Conservation (phyloP, 352 stramenopile species). For the Thalassiosira mediterranea region DNA sequence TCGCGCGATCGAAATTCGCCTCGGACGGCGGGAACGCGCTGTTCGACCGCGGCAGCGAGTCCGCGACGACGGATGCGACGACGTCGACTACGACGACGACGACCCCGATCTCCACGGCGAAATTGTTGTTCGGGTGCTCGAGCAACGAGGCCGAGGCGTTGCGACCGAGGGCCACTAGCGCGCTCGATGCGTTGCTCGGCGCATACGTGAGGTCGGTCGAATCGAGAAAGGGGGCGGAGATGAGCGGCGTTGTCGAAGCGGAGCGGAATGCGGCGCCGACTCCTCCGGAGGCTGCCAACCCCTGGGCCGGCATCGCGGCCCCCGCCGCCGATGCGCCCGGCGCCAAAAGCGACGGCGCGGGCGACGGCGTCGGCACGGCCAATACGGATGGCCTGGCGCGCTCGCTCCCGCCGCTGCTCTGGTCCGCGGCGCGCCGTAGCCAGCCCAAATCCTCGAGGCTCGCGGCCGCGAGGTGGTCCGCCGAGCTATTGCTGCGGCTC, state of each 20-base stretch:
- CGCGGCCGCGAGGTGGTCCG: slow-evolving; percentile 65
- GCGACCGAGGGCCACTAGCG: slow-evolving; percentile 60
- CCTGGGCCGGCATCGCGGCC: slow-evolving; percentile 39
- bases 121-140: slow-evolving; percentile 73
- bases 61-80: no score
- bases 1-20: slow-evolving; percentile 58
- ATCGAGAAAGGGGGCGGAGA: no score
- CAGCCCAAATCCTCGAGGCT: slow-evolving; percentile 70
- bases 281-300: slow-evolving; percentile 26
- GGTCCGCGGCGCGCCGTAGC: slow-evolving; percentile 54
- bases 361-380: slow-evolving; percentile 2
- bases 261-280: background rate
- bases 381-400: slow-evolving; percentile 37
- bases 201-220: slow-evolving; percentile 63
- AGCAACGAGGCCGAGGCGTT: slow-evolving; percentile 72
- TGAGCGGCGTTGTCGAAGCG: slow-evolving; percentile 45
- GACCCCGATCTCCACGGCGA: slow-evolving; percentile 56
- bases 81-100: slow-evolving; percentile 7
- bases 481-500: slow-evolving; percentile 60
- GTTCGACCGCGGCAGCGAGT: slow-evolving; percentile 45
- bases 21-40: slow-evolving; percentile 28
- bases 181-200: slow-evolving; percentile 69
- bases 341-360: background rate
- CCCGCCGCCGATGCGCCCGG: no score
- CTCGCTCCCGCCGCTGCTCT: slow-evolving; percentile 67